Evolutionary conservation across 2,329 filamentous ascomycete species (phyloP), one percentile per base, ranked within the genome.

Genomic region (Pestalotiopsis sp.): DNA sequence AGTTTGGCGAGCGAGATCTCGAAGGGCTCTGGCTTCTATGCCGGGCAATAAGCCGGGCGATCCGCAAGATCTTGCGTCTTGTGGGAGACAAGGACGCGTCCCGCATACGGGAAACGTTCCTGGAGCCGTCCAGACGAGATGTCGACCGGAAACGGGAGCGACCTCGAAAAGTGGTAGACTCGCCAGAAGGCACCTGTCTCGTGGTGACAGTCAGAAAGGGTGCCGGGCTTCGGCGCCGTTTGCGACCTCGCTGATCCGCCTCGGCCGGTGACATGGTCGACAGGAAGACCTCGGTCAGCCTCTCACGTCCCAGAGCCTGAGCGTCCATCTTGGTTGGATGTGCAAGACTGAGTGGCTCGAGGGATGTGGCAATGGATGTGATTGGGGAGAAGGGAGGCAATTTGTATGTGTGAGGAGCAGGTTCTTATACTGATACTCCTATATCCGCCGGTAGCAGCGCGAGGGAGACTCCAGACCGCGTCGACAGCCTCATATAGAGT

Each of bases 1-100:
- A 48, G 9, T 73, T 70, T 6, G 71, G 70, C 7, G 75, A 77
- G n/a, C 72, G 73, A 22, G 80, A 81, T 48, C 80, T 73, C 24
- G 80, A 81, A 11, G 80, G 80, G 61, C 79, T 79, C 69, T 84
- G 83, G 70, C 82, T 82, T 22, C 83, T 81, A 55, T 81, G 80
- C 40, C 77, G 76, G 38, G 79, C 78, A 39, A 63, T 48, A 4
- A 81, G 75, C 14, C 83, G 77, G 13, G 81, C 75, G 55, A 80
- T 79, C 67, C 80, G 78, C 17, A 83, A 77, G 20, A 84, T 73
- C 39, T 81, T 78, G 44, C 80, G 79, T 67, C 79, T 79, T 35
- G 79, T 80, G 13, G 83, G 81, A 3, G 81, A 82, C 17, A 79
- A 68, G 4, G 76, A 79, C 7, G 67, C 68, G 56, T 74, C 70